Conservation (phyloP, 495 filamentous ascomycete species). For the Jackrogersella minutella region DNA sequence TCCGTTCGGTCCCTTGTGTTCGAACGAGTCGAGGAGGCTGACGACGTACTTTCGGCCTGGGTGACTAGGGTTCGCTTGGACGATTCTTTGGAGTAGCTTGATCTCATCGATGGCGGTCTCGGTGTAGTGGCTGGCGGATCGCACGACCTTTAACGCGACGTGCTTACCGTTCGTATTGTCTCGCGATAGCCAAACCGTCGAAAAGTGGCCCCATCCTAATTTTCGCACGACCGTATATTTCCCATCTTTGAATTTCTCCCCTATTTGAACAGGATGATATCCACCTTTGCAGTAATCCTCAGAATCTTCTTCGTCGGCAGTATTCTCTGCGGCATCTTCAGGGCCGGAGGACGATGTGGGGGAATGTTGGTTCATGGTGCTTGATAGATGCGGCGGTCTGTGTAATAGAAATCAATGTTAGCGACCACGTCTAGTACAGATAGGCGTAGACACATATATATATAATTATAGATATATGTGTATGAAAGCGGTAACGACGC, state of each 20-base stretch:
- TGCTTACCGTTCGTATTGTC: constrained; percentile 93
- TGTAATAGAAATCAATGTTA: constrained; percentile 24
- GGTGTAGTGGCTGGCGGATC: constrained; percentile 97
- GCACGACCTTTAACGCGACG: constrained; percentile 96
- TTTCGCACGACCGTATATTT: constrained; percentile 97
- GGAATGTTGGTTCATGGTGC: constrained; percentile 68
- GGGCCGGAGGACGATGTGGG: constrained; percentile 80
- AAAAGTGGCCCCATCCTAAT: constrained; percentile 98
- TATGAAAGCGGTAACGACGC: constrained; percentile 12
- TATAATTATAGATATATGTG: neutral
- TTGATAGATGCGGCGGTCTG: constrained; percentile 48
- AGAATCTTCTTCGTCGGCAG: constrained; percentile 97
- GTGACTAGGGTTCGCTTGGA: constrained; percentile 91
- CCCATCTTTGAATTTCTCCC: constrained; percentile 97
- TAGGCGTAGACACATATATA: too few species aligned
- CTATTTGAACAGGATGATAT: constrained; percentile 92
- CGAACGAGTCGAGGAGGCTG: constrained; percentile 93
- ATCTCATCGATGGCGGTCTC: constrained; percentile 99
- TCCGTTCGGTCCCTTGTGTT: constrained; percentile 96
- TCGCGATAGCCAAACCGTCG: constrained; percentile 94
- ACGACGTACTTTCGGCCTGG: constrained; percentile 95
- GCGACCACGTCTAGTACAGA: neutral
- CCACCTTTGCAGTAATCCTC: constrained; percentile 99
- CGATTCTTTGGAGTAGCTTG: constrained; percentile 95
- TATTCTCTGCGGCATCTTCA: constrained; percentile 87